Evolutionary conservation across 78 protist species (phyloP), one percentile per base, ranked within the genome.

Genomic region (Isochrysis galbana): DNA sequence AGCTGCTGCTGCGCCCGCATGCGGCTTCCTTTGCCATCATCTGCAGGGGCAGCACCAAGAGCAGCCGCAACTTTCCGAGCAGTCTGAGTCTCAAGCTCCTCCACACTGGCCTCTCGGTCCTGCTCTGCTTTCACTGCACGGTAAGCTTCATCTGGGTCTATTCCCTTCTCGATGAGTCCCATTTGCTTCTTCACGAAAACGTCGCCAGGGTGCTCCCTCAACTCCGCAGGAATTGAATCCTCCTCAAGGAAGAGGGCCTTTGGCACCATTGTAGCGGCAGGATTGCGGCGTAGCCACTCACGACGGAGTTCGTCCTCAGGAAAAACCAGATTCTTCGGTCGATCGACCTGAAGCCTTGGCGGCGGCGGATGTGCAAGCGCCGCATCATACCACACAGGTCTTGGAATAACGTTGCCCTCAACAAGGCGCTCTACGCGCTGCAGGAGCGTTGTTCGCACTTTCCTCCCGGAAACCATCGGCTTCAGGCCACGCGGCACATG

Each of bases 221-320:
- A 11, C 74, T 7, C 74, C 7, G 2, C n/a, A 3, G 74, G 74
- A 32, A 61, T 11, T 19, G 36, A 2, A 1, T 7, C 82, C 42
- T 29, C 82, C 36, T 72, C 82, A 41, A 72, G 42, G 42, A 72
- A 72, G 82, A 72, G 82, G 82, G 42, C 82, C 82, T 72, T 72
- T 19, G 82, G 82, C 82, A 17, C 32, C 44, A 72, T 29, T 41
- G 82, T 34, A 19, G 82, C 82, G 39, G 42, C 41, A 36, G 82
- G 82, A 17, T 72, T 72, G 82, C 82, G 82, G 36, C 44, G 44
- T 23, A 72, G 36, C 14, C 2, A 72, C 82, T 2, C 3, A 3
- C 42, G 42, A 4, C 82, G 82, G 32, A 72, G 82, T 3, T 34
- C 44, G 42, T 72, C 82, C 22, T 72, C 82, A 36, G 36, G 44